Percentiles rank a stretch among this genome's conserved stretches.
Conservation (phyloP, 2,329 filamentous ascomycete species). For the Chrysosporium queenslandicum region DNA sequence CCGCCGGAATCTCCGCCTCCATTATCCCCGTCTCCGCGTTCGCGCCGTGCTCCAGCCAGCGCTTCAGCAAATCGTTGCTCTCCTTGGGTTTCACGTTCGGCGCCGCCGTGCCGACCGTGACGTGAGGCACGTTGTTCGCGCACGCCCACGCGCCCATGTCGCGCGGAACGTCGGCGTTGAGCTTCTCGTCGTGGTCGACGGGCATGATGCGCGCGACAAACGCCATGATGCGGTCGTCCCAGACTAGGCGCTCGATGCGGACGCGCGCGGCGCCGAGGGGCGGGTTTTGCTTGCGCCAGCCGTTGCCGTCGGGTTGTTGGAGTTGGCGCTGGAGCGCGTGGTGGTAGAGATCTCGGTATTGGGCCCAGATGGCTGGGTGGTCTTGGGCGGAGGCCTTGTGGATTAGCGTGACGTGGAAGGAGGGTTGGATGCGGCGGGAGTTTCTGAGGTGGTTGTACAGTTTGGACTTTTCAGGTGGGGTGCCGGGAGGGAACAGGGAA, state of each 20-base stretch:
- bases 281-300: conserved; percentile 24
- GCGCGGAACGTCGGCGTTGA: neutral
- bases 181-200: conserved; percentile 32
- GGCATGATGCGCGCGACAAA: conserved; percentile 64
- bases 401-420: conserved; percentile 90
- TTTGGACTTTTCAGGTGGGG: conserved; percentile 45
- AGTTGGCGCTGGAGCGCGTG: conserved; percentile 25
- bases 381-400: conserved; percentile 58
- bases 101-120: conserved; percentile 77
- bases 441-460: conserved; percentile 70
- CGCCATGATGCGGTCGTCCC: conserved; percentile 79
- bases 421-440: conserved; percentile 63
- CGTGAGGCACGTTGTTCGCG: conserved; percentile 68
- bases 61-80: conserved; percentile 71
- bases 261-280: conserved; percentile 34
- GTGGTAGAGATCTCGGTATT: conserved; percentile 54
- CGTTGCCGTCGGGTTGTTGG: conserved; percentile 20
- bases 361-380: conserved; percentile 63
- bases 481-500: conserved; percentile 52
- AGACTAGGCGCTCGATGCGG: conserved; percentile 61
- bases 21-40: conserved; percentile 43
- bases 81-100: conserved; percentile 77
- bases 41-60: conserved; percentile 58
- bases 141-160: conserved; percentile 50
- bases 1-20: conserved; percentile 46